Conservation (phyloP, 139 green algal species). For the Closterium sp. region DNA sequence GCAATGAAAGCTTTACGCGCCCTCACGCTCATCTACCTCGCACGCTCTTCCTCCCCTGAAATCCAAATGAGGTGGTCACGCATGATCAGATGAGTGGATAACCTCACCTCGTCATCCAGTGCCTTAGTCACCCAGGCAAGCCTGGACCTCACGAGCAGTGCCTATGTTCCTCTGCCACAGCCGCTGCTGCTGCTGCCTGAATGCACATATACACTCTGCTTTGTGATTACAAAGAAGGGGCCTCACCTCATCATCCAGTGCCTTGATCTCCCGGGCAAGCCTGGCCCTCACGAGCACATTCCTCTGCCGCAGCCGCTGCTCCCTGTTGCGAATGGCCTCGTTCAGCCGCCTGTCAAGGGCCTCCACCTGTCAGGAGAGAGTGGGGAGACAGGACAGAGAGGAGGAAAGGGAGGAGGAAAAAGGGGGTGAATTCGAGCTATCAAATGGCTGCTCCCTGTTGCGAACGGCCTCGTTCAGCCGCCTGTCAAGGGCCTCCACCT, state of each 20-base stretch:
- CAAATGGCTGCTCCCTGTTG: conserved; percentile 9
- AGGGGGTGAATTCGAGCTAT: no score
- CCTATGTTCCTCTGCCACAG: conserved; percentile 43
- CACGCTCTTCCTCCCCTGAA: no score
- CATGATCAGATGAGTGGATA: no score
- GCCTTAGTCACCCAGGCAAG: conserved; percentile 50
- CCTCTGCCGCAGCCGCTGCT: conserved; percentile 24
- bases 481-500: conserved; percentile 48
- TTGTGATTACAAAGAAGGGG: no score
- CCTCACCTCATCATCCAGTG: neutral
- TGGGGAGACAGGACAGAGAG: no score
- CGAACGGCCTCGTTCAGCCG: conserved; percentile 34
- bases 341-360: conserved; percentile 32
- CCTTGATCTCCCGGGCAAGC: conserved; percentile 30
- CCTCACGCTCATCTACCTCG: no score
- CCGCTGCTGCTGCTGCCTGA: conserved; percentile 3
- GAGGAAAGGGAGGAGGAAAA: no score
- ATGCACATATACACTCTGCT: no score
- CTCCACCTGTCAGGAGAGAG: conserved; percentile 25
- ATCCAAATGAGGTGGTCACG: no score
- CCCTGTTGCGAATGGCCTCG: conserved; percentile 35
- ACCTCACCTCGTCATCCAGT: no score
- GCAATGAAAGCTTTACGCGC: no score
- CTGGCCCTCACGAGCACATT: conserved; percentile 26
- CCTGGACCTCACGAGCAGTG: conserved; percentile 25